Conservation (phyloP, 306 rosid genomes). For the Canavalia ensiformis region DNA sequence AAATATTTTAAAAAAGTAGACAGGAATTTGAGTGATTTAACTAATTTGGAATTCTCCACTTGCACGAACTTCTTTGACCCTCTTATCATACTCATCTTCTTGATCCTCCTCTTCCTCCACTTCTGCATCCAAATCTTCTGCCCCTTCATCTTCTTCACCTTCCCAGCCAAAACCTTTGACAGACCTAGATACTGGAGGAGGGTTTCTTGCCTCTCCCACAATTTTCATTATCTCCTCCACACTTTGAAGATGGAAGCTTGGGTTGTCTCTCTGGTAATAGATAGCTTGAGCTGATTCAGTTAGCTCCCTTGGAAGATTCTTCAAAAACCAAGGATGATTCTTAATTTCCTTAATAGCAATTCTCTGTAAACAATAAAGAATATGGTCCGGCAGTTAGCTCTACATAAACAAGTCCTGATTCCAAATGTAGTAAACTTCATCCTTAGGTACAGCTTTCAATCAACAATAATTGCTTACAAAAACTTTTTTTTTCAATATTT, state of each 20-base stretch:
- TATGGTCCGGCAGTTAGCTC: constrained; percentile 33
- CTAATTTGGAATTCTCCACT: constrained; percentile 78
- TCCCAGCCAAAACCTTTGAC: constrained; percentile 81
- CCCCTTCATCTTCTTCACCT: constrained; percentile 62
- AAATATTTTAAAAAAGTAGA: constrained; percentile 35
- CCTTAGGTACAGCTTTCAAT: constrained; percentile 8
- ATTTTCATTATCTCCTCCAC: constrained; percentile 86
- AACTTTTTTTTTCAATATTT: background rate
- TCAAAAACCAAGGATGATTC: constrained; percentile 86
- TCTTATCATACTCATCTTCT: constrained; percentile 82
- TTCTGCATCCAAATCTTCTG: constrained; percentile 38
- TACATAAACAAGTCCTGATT: constrained; percentile 17
- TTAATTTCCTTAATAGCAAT: constrained; percentile 76
- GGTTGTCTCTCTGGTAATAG: constrained; percentile 76
- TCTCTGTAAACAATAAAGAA: constrained; percentile 61
- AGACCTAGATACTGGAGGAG: constrained; percentile 68
- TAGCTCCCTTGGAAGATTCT: constrained; percentile 91
- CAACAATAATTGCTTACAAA: constrained; percentile 15
- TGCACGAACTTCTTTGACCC: constrained; percentile 85
- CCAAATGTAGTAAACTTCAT: constrained; percentile 33
- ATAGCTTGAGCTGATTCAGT: constrained; percentile 75
- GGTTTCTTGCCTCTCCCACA: constrained; percentile 81
- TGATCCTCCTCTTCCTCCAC: constrained; percentile 67
- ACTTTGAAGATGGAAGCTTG: constrained; percentile 71
- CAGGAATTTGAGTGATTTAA: constrained; percentile 49